Evolutionary conservation across 805 yeast genomes (phyloP).

Genomic region (Pichia insulana): DNA sequence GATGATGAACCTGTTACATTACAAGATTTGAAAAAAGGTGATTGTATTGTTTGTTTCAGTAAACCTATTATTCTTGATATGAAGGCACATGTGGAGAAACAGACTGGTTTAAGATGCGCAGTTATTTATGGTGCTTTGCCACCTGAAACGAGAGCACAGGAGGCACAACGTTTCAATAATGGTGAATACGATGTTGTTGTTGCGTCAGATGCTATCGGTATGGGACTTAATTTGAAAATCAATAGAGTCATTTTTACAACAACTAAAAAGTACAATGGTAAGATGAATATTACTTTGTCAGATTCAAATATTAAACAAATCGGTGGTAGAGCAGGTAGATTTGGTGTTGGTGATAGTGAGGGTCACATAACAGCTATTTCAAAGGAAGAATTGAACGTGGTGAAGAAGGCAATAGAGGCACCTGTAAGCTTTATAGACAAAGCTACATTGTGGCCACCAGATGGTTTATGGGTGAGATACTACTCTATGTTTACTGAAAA

Average conservation of each 20-base stretch:
- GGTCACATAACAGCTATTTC: conserved; percentile 52
- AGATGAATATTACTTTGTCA: conserved; percentile 36
- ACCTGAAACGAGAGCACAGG: conserved; percentile 84
- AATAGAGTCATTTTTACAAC: conserved; percentile 70
- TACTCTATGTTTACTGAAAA: conserved; percentile 51
- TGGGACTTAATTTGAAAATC: conserved; percentile 89
- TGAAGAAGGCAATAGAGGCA: conserved; percentile 39
- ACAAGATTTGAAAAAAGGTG: conserved; percentile 52
- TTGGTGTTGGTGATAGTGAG: conserved; percentile 27
- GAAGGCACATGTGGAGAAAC: conserved; percentile 60
- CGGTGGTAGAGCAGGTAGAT: conserved; percentile 95
- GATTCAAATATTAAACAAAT: conserved; percentile 78
- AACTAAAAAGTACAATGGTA: conserved; percentile 64
- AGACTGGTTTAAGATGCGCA: conserved; percentile 62
- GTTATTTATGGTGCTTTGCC: conserved; percentile 94
- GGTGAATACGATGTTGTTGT: conserved; percentile 76
- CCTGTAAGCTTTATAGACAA: conserved; percentile 44
- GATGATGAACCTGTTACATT: conserved; percentile 34
- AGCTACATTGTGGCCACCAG: conserved; percentile 80
- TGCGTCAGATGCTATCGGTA: conserved; percentile 96
- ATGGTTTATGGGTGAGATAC: conserved; percentile 56
- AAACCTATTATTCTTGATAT: conserved; percentile 60
- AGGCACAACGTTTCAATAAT: conserved; percentile 70
- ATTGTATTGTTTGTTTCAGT: conserved; percentile 83
- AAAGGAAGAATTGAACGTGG: conserved; percentile 33